These are phyloP conservation scores for Colletotrichum caudatum DNA, from an alignment of 2,329 filamentous ascomycete species.

Conservation along the genomic window DNA sequence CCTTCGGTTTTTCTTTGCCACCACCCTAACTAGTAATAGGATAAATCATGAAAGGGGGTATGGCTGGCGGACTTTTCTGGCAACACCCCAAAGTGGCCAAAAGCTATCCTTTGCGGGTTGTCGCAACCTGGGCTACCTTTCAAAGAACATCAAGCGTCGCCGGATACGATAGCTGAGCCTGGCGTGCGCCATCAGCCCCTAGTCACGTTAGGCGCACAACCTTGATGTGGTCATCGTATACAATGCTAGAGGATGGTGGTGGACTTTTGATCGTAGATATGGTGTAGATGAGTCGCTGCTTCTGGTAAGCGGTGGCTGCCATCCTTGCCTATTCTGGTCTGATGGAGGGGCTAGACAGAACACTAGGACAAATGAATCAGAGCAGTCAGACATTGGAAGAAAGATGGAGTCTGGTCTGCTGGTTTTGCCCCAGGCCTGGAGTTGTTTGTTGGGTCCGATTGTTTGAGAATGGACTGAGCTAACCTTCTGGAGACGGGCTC, in stretches of 20 bases:
- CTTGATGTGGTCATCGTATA: slow-evolving; percentile 22
- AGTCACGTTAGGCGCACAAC: not conserved
- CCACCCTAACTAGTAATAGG: slow-evolving; percentile 1
- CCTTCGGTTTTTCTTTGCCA: slow-evolving; percentile 1
- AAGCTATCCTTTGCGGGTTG: slow-evolving; percentile 6
- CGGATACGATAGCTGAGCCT: slow-evolving; percentile 25
- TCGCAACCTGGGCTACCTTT: slow-evolving; percentile 13
- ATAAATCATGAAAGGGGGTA: not conserved
- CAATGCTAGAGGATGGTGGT: slow-evolving; percentile 13
- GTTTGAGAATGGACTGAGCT: not conserved
- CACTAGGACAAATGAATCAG: slow-evolving; percentile 3
- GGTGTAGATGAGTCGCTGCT: slow-evolving; percentile 20
- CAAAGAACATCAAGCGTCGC: slow-evolving; percentile 21
- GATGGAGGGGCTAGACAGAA: slow-evolving; percentile 4
- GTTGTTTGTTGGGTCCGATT: slow-evolving; percentile 2
- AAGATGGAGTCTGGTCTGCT: not conserved
- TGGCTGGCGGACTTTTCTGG: not conserved
- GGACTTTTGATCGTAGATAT: slow-evolving; percentile 14
- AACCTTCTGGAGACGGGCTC: not conserved
- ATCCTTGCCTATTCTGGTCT: not conserved
- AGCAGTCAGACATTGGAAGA: slow-evolving; percentile 11
- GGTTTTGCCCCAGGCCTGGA: slow-evolving; percentile 17
- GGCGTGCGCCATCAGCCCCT: slow-evolving; percentile 10
- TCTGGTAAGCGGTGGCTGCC: slow-evolving; percentile 21
- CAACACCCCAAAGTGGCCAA: not conserved